Evolutionary conservation across 495 filamentous ascomycete species (phyloP), one percentile per base, ranked within the genome.

Genomic region (Aspergillus homomorphus): DNA sequence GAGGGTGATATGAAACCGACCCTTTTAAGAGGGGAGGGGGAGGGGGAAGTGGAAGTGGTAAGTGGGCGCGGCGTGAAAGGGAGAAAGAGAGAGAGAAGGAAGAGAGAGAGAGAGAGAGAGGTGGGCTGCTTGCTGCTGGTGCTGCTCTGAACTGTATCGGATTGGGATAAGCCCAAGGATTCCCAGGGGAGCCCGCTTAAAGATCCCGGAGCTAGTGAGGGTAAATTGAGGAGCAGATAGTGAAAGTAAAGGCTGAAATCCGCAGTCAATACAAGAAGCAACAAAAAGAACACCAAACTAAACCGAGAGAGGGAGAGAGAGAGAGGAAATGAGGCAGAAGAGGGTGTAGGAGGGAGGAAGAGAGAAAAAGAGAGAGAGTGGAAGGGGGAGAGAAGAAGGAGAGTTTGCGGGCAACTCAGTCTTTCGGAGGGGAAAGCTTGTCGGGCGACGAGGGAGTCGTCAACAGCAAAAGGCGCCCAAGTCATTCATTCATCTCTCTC

Each of bases 1-100:
- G 55, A 50, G 57, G 53, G 61, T 51, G 62, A 63, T 57, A 64
- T 56, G 61, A 42, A 62, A 62, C 63, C 61, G 68, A 68, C 69
- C 63, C 66, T 69, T 64, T 53, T 44, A 42, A 60, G 56, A 57
- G 53, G 61, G 56, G 42, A 54, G 46, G 54, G 26, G 26, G 10
- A 10, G 26, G 10, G 26, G 26, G n/a, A n/a, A n/a, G 26, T 7
- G 4, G 33, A 38, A 38, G 33, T 10, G 33, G n/a, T n/a, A n/a
- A n/a, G n/a, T n/a, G 33, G 33, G 33, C 33, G 33, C 19, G 48
- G 15, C 9, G 23, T 24, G 54, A 43, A 55, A 38, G 54, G 43
- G 53, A 46, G n/a, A n/a, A n/a, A n/a, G n/a, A n/a, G n/a, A n/a
- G n/a, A n/a, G n/a, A n/a, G n/a, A n/a, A n/a, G n/a, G n/a, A n/a